phyloP scores from a whole-genome alignment of 1,284 basidiomycete species.

The Anthracocystis setariae region DNA sequence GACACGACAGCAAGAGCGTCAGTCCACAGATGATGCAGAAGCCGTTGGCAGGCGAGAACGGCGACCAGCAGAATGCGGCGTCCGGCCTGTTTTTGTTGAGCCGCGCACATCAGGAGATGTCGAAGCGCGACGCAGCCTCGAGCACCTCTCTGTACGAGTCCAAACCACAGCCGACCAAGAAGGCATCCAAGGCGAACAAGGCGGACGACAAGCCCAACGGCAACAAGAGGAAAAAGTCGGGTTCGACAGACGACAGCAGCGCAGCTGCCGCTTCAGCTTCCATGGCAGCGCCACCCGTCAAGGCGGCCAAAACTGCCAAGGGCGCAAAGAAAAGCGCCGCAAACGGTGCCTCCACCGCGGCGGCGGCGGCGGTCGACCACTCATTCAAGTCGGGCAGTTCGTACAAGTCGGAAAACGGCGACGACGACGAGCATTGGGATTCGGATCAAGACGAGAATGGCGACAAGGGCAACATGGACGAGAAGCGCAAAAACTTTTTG shows the following conservation, averaged over 20 bases:
- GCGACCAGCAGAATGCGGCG: constrained; percentile 55
- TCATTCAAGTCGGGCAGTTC: constrained; percentile 56
- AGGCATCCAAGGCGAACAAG: constrained; percentile 8
- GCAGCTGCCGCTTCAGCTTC: constrained; percentile 1
- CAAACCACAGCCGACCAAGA: constrained; percentile 20
- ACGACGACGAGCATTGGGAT: constrained; percentile 40
- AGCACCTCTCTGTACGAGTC: constrained; percentile 43
- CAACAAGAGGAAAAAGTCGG: constrained; percentile 58
- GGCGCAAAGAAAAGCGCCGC: constrained; percentile 67
- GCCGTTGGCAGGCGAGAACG: constrained; percentile 16
- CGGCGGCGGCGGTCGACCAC: constrained; percentile 10
- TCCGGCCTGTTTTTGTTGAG: constrained; percentile 86
- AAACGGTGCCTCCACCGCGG: constrained; percentile 18
- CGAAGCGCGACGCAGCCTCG: constrained; percentile 82
- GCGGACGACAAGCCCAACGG: constrained; percentile 30
- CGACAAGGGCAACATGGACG: constrained; percentile 66
- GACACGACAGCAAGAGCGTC: constrained; percentile 27
- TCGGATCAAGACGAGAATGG: constrained; percentile 44
- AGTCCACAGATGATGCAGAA: constrained; percentile 50
- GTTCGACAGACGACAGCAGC: constrained; percentile 23
- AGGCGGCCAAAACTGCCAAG: constrained; percentile 62
- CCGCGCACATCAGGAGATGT: constrained; percentile 92
- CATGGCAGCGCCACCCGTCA: constrained; percentile 24
- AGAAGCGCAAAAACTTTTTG: constrained; percentile 65
- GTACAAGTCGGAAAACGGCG: constrained; percentile 69